A percentile compares a stretch with the other conserved stretches of the same genome.
Conservation (phyloP, 2,329 filamentous ascomycete species). For the Ceratocystis alfenasii region DNA sequence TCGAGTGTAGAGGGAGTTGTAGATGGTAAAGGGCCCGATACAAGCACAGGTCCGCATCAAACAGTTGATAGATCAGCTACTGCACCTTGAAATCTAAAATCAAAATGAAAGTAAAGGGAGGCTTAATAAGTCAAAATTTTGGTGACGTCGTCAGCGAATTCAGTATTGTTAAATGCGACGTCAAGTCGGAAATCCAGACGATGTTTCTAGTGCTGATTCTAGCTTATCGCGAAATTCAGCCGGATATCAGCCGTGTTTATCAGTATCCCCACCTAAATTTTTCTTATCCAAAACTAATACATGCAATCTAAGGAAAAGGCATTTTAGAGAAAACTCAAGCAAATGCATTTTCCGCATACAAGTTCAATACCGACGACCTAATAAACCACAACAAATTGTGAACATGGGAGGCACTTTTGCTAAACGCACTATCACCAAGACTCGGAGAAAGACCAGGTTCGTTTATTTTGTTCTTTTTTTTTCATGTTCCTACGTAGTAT, state of each 20-base stretch:
- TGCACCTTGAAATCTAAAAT: background rate
- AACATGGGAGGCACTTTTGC: slow-evolving; percentile 54
- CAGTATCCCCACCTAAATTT: slow-evolving; percentile 10
- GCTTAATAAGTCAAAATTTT: no score
- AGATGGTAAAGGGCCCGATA: no score
- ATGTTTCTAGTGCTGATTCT: background rate
- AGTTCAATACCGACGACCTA: background rate
- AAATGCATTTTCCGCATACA: background rate
- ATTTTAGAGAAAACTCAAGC: background rate
- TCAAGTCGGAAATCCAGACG: background rate
- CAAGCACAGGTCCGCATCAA: background rate
- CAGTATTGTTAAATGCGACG: background rate
- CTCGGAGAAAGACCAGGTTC: slow-evolving; percentile 57
- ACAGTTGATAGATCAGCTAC: background rate
- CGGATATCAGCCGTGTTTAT: slow-evolving; percentile 2
- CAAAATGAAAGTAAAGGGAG: background rate
- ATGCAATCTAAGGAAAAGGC: background rate
- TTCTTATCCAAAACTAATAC: slow-evolving; percentile 6
- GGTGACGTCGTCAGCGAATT: background rate
- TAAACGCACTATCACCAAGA: slow-evolving; percentile 60
- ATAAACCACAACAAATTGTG: slow-evolving; percentile 11
- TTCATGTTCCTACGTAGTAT: background rate
- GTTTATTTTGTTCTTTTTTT: slow-evolving; percentile 20
- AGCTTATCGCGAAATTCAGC: background rate
- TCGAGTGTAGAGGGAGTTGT: background rate